Percentiles rank a stretch among this genome's conserved stretches.
Evolutionary conservation across 2,329 filamentous ascomycete genomes (phyloP).

Genomic region (Pyricularia grisea): DNA sequence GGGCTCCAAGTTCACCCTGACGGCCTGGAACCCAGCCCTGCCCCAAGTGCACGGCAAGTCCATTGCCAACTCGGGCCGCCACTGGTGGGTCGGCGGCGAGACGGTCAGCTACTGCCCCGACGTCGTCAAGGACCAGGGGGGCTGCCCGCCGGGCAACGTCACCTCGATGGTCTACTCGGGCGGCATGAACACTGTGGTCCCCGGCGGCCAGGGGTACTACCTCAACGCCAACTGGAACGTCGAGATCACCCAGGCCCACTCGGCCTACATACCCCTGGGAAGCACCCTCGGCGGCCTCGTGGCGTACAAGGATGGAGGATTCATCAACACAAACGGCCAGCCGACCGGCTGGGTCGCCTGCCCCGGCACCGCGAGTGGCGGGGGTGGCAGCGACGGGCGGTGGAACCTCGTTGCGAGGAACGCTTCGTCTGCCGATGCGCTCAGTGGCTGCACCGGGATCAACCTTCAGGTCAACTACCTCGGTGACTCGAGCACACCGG

Average conservation of each 20-base stretch:
- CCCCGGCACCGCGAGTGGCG: constrained; percentile 14
- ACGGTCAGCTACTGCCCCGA: constrained; percentile 22
- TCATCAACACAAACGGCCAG: constrained; percentile 21
- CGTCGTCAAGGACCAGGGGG: constrained; percentile 9
- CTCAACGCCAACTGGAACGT: constrained; percentile 18
- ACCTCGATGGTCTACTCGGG: constrained; percentile 15
- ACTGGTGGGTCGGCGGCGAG: constrained; percentile 14
- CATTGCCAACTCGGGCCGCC: constrained; percentile 17
- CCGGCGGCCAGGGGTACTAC: constrained; percentile 22
- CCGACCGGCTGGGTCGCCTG: constrained; percentile 21
- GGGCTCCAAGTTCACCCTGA: constrained; percentile 17
- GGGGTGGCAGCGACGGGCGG: constrained; percentile 8
- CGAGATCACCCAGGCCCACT: constrained; percentile 24
- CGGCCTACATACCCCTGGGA: constrained; percentile 18
- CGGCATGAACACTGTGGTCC: constrained; percentile 20
- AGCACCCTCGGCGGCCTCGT: constrained; percentile 16
- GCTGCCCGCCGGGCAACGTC: constrained; percentile 18
- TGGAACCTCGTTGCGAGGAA: constrained; percentile 19
- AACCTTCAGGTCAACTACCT: constrained; percentile 17
- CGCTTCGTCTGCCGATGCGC: constrained; percentile 12
- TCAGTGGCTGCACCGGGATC: constrained; percentile 15
- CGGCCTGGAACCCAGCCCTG: constrained; percentile 19
- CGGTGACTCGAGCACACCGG: not conserved
- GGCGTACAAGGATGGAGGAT: constrained; percentile 20
- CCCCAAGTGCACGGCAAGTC: constrained; percentile 17